These are phyloP conservation scores for Xylaria intraflava DNA, from an alignment of 495 filamentous ascomycete genomes.

Conservation along the genomic window DNA sequence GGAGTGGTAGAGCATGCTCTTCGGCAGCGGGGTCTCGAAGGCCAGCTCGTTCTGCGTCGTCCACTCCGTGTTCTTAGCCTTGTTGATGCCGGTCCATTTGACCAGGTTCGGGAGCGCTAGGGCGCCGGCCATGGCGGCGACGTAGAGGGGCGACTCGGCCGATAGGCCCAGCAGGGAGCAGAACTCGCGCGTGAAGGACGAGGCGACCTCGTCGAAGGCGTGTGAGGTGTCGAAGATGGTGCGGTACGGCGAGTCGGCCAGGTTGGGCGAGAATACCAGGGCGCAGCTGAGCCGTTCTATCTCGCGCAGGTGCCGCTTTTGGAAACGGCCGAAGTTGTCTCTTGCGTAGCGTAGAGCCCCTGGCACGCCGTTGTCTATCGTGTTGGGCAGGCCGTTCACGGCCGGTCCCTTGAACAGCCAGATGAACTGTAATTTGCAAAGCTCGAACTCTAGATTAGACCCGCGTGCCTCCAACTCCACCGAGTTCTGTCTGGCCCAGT, in stretches of 20 bases:
- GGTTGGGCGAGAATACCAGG: conserved; percentile 67
- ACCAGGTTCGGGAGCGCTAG: conserved; percentile 80
- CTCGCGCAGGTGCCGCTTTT: conserved; percentile 62
- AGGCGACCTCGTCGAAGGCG: conserved; percentile 72
- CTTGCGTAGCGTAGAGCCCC: conserved; percentile 70
- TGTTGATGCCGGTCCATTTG: conserved; percentile 76
- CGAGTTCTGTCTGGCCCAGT: conserved; percentile 72
- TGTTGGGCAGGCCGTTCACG: conserved; percentile 41
- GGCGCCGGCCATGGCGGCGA: conserved; percentile 83
- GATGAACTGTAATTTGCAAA: conserved; percentile 78
- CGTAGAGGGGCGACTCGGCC: conserved; percentile 82
- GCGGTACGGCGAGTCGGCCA: conserved; percentile 66
- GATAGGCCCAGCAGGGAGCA: conserved; percentile 85
- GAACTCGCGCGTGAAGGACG: conserved; percentile 87
- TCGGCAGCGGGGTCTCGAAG: conserved; percentile 84
- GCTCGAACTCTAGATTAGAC: conserved; percentile 90
- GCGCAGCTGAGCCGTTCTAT: conserved; percentile 70
- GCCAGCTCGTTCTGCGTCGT: conserved; percentile 85
- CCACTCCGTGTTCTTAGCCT: conserved; percentile 87
- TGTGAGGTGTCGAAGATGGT: conserved; percentile 62
- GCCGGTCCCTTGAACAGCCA: conserved; percentile 60
- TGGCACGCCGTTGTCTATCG: conserved; percentile 29
- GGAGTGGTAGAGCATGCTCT: conserved; percentile 82
- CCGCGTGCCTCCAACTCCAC: conserved; percentile 68
- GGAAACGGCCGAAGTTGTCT: conserved; percentile 48